Base-by-base conservation (phyloP, 2,329 filamentous ascomycete genomes). In the Trichoderma afroharzianum region DNA sequence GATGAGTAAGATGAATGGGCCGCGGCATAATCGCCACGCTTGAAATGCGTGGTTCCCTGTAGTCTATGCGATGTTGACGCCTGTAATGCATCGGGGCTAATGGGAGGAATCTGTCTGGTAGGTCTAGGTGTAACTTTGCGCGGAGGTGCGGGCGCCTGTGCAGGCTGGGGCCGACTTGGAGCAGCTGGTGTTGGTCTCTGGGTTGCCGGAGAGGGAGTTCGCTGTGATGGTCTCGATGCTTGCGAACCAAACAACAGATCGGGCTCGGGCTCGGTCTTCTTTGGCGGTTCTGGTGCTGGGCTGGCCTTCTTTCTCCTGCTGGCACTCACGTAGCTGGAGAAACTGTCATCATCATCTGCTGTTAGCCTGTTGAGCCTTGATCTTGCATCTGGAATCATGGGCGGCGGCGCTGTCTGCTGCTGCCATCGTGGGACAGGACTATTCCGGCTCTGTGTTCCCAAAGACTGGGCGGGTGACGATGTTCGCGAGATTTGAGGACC, bases 11-110 rank as follows among this genome's bases (percentile, higher is more conserved):
- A 91, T 24, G 90, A 86, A 77, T 98, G 94, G 0, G 96, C 96
- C 11, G 92, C 88, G 21, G 93, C 92, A 80, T 94, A 99, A 80
- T 99, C 96, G 39, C 96, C 96, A 43, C 93, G 90, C 82, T 98
- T 98, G 83, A 97, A 98, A 74, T 97, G 93, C 68, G 92, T 91
- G 11, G 94, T 93, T 21, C 95, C 96, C 74, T 91, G 90, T 62
- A 91, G 86, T 15, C 96, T 92, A 76, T 96, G 89, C 61, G 89
- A 87, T n/a, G 92, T 91, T 11, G 94, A 97, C 4, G 89, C 89
- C 74, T 91, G 88, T 21, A 98, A 85, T 0, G 91, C 90, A 7
- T 90, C 87, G 1, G 90, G 83, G 4, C 93, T 91, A 14, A 97
- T 84, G 1, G 86, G 79, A 2, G 95, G 95, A 39, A 93, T 85